Percentiles rank a stretch among this genome's conserved stretches.
phyloP scores from a whole-genome alignment of 441 rosid species.

The Daphne laureola region DNA sequence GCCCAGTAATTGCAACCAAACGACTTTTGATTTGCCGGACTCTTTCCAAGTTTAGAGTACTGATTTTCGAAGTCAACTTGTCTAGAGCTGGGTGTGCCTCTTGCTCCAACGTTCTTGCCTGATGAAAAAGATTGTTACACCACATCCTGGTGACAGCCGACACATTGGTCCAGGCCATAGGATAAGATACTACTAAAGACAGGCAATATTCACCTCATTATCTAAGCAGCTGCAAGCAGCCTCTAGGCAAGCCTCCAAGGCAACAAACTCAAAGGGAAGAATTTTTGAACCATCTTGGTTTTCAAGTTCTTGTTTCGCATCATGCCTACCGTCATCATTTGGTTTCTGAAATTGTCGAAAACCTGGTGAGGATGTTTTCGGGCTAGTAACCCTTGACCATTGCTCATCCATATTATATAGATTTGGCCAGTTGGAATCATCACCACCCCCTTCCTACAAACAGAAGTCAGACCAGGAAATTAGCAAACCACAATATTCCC shows the following conservation, averaged over 20 bases:
- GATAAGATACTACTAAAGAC: neutral
- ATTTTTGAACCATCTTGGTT: slow-evolving; percentile 57
- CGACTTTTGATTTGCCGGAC: slow-evolving; percentile 90
- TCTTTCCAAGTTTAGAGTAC: slow-evolving; percentile 82
- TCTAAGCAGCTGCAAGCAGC: slow-evolving; percentile 85
- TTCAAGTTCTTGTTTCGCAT: slow-evolving; percentile 52
- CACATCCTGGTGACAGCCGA: slow-evolving; percentile 2
- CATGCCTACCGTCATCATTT: slow-evolving; percentile 36
- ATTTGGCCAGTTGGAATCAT: slow-evolving; percentile 34
- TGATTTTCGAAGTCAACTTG: slow-evolving; percentile 84
- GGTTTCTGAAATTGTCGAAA: slow-evolving; percentile 22
- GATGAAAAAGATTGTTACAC: slow-evolving; percentile 4
- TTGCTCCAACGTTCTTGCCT: slow-evolving; percentile 71
- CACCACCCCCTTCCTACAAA: slow-evolving; percentile 42
- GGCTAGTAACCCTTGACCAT: slow-evolving; percentile 22
- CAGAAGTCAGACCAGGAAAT: neutral
- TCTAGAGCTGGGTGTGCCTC: slow-evolving; percentile 93
- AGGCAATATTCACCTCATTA: slow-evolving; percentile 43
- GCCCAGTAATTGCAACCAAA: slow-evolving; percentile 84
- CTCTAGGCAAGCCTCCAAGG: slow-evolving; percentile 85
- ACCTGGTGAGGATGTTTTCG: slow-evolving; percentile 22
- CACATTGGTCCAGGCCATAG: neutral
- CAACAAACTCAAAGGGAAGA: slow-evolving; percentile 86
- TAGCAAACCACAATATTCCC: neutral
- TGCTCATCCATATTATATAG: slow-evolving; percentile 33